A percentile compares a stretch with the other conserved stretches of the same genome.
phyloP scores from a whole-genome alignment of 2,329 filamentous ascomycete species.

The Claviceps arundinis region DNA sequence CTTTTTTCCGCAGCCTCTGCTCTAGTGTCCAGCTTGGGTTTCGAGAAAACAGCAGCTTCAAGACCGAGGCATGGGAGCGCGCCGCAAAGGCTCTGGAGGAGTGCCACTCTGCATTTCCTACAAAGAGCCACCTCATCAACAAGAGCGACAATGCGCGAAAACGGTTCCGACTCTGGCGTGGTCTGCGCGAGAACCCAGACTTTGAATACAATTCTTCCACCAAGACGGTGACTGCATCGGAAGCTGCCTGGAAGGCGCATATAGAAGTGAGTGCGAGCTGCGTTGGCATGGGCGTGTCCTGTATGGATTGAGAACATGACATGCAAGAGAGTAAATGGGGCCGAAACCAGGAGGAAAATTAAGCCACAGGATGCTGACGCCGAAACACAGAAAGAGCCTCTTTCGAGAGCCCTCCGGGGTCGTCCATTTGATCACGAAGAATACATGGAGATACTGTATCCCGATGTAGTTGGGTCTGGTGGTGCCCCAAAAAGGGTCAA shows the following conservation, averaged over 20 bases:
- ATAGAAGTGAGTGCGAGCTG: constrained; percentile 34
- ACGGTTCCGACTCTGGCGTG: constrained; percentile 48
- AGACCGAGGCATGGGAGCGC: constrained; percentile 47
- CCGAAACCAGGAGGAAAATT: background rate
- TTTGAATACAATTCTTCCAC: constrained; percentile 40
- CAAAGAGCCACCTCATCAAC: constrained; percentile 49
- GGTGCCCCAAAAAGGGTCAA: constrained; percentile 47
- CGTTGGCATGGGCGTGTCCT: background rate
- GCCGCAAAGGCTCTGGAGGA: constrained; percentile 40
- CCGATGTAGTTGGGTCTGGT: constrained; percentile 45
- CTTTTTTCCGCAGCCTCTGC: constrained; percentile 47
- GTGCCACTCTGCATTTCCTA: constrained; percentile 41
- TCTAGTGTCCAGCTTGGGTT: constrained; percentile 44
- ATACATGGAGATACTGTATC: constrained; percentile 47
- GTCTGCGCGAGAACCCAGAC: constrained; percentile 42
- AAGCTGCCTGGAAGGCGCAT: constrained; percentile 43
- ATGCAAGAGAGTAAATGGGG: background rate
- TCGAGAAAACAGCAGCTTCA: constrained; percentile 46
- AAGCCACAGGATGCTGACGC: background rate
- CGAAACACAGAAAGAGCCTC: constrained; percentile 37
- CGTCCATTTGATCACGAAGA: constrained; percentile 47
- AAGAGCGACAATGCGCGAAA: constrained; percentile 51
- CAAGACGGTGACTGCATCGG: constrained; percentile 39
- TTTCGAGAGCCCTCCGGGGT: constrained; percentile 42
- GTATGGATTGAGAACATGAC: background rate